Evolutionary conservation across 352 stramenopile genomes (phyloP).

Genomic region (Globisporangium abappressorium): DNA sequence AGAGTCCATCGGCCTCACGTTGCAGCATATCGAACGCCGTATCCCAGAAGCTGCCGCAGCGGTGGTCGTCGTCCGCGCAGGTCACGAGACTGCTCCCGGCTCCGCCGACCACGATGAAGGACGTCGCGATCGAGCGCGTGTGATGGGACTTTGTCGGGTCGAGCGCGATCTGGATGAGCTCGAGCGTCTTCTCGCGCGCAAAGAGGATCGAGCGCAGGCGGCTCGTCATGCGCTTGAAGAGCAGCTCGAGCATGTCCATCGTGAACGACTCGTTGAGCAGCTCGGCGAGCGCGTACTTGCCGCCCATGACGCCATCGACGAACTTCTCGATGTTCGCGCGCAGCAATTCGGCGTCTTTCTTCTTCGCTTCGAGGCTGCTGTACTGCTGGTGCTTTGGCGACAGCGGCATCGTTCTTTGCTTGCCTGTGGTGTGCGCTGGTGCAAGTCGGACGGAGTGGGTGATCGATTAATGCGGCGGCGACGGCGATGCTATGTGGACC

Average conservation of each 20-base stretch:
- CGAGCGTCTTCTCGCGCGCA: slow-evolving; percentile 59
- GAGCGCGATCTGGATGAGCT: slow-evolving; percentile 69
- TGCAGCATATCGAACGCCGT: slow-evolving; percentile 67
- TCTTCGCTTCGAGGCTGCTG: slow-evolving; percentile 36
- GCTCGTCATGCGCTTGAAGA: slow-evolving; percentile 85
- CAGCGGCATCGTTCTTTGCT: slow-evolving; percentile 20
- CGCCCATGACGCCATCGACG: slow-evolving; percentile 76
- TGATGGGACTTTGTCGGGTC: slow-evolving; percentile 50
- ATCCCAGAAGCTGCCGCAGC: slow-evolving; percentile 65
- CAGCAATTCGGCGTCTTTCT: slow-evolving; percentile 50
- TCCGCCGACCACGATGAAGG: slow-evolving; percentile 73
- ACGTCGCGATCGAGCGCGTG: slow-evolving; percentile 65
- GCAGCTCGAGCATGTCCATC: slow-evolving; percentile 80
- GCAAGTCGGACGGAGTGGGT: background rate
- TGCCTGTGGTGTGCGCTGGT: background rate
- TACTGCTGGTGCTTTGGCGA: slow-evolving; percentile 27
- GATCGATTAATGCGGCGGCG: background rate
- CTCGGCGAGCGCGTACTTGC: slow-evolving; percentile 52
- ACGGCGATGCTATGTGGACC: background rate
- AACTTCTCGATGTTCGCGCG: slow-evolving; percentile 80
- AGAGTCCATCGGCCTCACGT: slow-evolving; percentile 50
- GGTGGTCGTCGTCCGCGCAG: slow-evolving; percentile 47
- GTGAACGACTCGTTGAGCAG: slow-evolving; percentile 82
- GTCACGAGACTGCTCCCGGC: slow-evolving; percentile 52
- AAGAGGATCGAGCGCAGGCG: slow-evolving; percentile 76